These are phyloP conservation scores for Senna siamea DNA, from an alignment of 306 rosid genomes.

Conservation along the genomic window DNA sequence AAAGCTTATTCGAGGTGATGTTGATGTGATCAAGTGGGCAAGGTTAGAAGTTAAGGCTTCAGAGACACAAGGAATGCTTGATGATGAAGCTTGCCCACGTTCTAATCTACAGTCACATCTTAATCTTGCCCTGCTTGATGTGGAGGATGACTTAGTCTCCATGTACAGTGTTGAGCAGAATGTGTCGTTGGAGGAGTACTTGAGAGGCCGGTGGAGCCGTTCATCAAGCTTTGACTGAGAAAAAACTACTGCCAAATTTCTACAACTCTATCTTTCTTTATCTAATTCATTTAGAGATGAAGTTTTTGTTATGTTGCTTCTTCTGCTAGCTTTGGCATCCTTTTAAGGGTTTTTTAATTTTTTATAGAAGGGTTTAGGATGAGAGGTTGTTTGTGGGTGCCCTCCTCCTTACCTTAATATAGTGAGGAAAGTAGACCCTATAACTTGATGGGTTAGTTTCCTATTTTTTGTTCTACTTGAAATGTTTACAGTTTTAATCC, in stretches of 20 bases:
- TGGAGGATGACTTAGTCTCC: constrained; percentile 90
- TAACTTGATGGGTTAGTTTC: constrained; percentile 42
- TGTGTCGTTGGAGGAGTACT: constrained; percentile 81
- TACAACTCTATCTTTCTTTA: too few species aligned
- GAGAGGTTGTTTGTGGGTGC: constrained; percentile 91
- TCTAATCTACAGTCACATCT: constrained; percentile 84
- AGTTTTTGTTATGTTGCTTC: constrained; percentile 31
- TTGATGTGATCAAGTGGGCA: constrained; percentile 82
- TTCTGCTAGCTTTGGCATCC: constrained; percentile 22
- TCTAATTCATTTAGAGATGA: too few species aligned
- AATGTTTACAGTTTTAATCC: constrained; percentile 26
- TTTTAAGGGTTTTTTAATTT: constrained; percentile 20
- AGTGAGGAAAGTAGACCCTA: constrained; percentile 36
- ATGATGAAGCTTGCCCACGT: constrained; percentile 64
- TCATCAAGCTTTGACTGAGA: constrained; percentile 89
- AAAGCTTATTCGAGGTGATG: constrained; percentile 82
- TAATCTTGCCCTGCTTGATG: constrained; percentile 86
- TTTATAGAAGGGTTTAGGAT: constrained; percentile 60
- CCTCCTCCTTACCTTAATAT: constrained; percentile 75
- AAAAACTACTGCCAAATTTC: constrained; percentile 29
- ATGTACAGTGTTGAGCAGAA: constrained; percentile 77
- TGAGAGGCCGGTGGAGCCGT: constrained; percentile 90
- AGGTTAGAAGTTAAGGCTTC: constrained; percentile 58
- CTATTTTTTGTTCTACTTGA: background rate
- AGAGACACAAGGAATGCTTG: constrained; percentile 52